A percentile compares a stretch with the other conserved stretches of the same genome.
phyloP scores from a whole-genome alignment of 2,329 filamentous ascomycete genomes.

The Fusarium sulawesiense region DNA sequence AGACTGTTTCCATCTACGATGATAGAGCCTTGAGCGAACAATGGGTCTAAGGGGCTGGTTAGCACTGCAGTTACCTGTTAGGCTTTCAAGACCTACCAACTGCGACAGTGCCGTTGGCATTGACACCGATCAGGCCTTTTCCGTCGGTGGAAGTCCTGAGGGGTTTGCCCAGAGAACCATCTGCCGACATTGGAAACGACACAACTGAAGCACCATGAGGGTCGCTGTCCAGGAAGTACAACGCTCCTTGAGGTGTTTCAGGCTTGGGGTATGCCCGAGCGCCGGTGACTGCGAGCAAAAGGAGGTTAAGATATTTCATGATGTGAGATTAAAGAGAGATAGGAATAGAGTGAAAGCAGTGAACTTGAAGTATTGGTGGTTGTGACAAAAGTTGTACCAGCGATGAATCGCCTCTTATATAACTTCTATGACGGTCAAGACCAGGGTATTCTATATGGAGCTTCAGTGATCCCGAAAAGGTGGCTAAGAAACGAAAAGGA shows the following conservation, averaged over 20 bases:
- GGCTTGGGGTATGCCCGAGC: neutral
- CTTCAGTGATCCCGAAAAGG: neutral
- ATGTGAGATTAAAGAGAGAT: accelerated
- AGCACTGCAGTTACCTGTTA: accelerated
- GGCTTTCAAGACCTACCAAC: neutral
- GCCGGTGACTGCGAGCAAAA: neutral
- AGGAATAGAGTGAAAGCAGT: accelerated
- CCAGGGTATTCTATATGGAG: too few relatives aligned
- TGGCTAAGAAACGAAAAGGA: neutral
- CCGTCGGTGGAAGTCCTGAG: neutral
- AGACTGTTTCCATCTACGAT: neutral
- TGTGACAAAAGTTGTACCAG: too few relatives aligned
- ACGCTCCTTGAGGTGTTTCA: neutral
- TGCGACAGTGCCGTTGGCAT: neutral
- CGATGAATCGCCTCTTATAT: neutral
- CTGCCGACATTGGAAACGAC: neutral
- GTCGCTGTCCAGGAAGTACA: constrained; percentile 19
- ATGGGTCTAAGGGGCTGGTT: neutral
- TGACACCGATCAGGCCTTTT: neutral
- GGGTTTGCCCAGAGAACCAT: neutral
- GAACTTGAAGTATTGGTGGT: too few relatives aligned
- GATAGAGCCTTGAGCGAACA: neutral
- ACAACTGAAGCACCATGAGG: constrained; percentile 13
- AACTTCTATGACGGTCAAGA: neutral
- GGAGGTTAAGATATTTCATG: neutral